Conservation (phyloP, 2,329 filamentous ascomycete genomes). For the Bipolaris victoriae region DNA sequence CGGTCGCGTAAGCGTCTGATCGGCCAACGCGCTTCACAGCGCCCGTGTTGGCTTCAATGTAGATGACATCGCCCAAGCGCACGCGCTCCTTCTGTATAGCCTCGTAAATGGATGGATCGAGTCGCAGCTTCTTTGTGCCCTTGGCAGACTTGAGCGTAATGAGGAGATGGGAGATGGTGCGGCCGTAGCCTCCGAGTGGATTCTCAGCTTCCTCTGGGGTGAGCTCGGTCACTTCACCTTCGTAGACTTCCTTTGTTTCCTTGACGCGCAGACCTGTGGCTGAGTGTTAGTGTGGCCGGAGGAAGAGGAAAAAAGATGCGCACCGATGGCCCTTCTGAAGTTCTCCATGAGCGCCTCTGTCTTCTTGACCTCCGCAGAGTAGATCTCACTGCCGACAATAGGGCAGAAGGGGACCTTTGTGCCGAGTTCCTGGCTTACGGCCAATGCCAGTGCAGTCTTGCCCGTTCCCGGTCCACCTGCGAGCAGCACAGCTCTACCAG, state of each 20-base stretch:
- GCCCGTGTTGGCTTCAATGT: constrained; percentile 98
- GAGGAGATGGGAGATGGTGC: constrained; percentile 94
- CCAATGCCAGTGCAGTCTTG: constrained; percentile 94
- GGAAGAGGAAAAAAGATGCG: constrained; percentile 5
- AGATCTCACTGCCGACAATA: constrained; percentile 97
- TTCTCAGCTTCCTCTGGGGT: constrained; percentile 98
- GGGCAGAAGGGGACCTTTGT: constrained; percentile 99
- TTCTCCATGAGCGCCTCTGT: constrained; percentile 99
- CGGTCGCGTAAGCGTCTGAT: constrained; percentile 95
- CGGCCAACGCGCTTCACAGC: constrained; percentile 96
- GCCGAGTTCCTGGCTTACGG: constrained; percentile 94
- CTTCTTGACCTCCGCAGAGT: constrained; percentile 98
- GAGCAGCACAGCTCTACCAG: constrained; percentile 88
- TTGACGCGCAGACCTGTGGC: constrained; percentile 78
- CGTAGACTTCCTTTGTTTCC: constrained; percentile 99
- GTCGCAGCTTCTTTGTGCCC: constrained; percentile 94
- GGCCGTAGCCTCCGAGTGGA: constrained; percentile 92
- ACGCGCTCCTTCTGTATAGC: constrained; percentile 98
- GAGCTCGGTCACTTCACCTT: constrained; percentile 96
- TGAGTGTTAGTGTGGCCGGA: constrained; percentile 8
- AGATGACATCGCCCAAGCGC: constrained; percentile 94
- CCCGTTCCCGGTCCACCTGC: constrained; percentile 92
- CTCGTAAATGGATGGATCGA: constrained; percentile 98
- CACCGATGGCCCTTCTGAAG: constrained; percentile 93
- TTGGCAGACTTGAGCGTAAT: constrained; percentile 94